phyloP scores from a whole-genome alignment of 1,284 basidiomycete genomes.

The Sphagnurus paluster region DNA sequence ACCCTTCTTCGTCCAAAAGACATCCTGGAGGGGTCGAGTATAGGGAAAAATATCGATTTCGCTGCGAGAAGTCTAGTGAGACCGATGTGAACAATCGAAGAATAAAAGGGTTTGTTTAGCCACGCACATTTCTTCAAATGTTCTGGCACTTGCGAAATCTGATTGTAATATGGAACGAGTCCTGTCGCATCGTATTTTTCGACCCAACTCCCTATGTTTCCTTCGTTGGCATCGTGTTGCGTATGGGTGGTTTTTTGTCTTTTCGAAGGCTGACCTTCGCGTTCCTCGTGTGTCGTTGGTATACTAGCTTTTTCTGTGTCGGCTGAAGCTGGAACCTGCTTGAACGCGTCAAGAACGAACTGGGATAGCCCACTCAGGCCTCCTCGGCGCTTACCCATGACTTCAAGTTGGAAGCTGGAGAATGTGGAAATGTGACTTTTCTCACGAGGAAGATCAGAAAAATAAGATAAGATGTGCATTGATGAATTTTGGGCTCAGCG shows the following conservation, averaged over 20 bases:
- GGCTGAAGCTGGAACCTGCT: constrained; percentile 18
- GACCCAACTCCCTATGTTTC: constrained; percentile 24
- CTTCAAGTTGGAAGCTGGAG: too few relatives aligned
- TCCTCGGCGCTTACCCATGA: constrained; percentile 44
- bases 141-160: constrained; percentile 66
- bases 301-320: constrained; percentile 3
- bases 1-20: constrained; percentile 85
- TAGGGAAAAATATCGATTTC: constrained; percentile 77
- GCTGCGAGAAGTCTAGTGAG: constrained; percentile 82
- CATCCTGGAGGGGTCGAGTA: constrained; percentile 73
- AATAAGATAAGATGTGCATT: too few relatives aligned
- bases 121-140: constrained; percentile 81
- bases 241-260: constrained; percentile 8
- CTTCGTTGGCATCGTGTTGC: background rate
- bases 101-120: background rate
- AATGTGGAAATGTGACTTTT: too few relatives aligned
- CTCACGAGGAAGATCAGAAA: too few relatives aligned
- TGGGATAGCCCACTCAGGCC: constrained; percentile 48
- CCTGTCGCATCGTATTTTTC: constrained; percentile 65
- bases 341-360: constrained; percentile 47
- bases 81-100: background rate
- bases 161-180: constrained; percentile 69
- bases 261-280: constrained; percentile 12
- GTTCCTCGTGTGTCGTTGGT: background rate
- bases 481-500: too few relatives aligned